phyloP scores from a whole-genome alignment of 306 rosid genomes.

The Spatholobus suberectus region DNA sequence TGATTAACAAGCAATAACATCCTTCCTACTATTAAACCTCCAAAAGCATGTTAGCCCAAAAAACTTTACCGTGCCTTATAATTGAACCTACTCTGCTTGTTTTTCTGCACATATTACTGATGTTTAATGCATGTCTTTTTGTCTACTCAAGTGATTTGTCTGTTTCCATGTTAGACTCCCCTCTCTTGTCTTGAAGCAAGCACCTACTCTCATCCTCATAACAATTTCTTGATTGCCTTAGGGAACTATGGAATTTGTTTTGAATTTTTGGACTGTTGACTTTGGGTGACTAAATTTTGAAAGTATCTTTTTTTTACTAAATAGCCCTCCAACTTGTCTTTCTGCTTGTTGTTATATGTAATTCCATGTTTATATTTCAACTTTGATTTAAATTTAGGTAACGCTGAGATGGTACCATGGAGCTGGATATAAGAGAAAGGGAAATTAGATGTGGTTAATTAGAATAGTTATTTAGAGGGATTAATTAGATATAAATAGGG shows the following conservation, averaged over 20 bases:
- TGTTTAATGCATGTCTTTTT: background rate
- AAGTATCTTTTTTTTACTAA: background rate
- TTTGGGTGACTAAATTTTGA: conserved; percentile 1
- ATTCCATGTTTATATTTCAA: background rate
- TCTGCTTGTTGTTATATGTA: conserved; percentile 11
- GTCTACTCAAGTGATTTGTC: conserved; percentile 9
- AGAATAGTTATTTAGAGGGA: background rate
- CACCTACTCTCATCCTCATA: too few species aligned
- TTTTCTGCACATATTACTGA: background rate
- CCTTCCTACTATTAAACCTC: conserved; percentile 1
- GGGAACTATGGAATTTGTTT: background rate
- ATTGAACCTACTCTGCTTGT: background rate
- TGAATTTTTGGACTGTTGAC: background rate
- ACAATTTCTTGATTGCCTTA: background rate
- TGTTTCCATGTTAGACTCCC: background rate
- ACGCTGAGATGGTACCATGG: conserved; percentile 2
- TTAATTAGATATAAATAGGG: background rate
- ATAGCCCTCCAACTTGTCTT: background rate
- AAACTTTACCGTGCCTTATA: background rate
- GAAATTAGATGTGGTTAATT: background rate
- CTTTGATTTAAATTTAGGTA: background rate
- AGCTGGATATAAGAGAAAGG: background rate
- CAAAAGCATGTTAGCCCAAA: background rate
- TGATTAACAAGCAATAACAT: background rate
- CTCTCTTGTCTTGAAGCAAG: background rate